Evolutionary conservation across 306 rosid genomes (phyloP).

Genomic region (Inga laurina): DNA sequence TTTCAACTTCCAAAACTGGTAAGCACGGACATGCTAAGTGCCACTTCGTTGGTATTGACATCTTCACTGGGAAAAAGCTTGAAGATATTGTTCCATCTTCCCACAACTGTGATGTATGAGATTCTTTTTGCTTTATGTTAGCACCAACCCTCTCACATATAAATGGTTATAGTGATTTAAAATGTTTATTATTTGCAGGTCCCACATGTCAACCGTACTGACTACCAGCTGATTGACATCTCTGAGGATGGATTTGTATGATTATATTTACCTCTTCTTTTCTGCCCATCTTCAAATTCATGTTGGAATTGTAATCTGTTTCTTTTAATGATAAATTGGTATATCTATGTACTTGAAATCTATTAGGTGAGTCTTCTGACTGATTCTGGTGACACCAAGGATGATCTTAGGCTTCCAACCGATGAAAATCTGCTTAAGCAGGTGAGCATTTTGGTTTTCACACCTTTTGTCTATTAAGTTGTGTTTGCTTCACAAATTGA

Average conservation of each 20-base stretch:
- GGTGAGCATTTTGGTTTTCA: conserved; percentile 42
- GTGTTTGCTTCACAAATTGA: conserved; percentile 6
- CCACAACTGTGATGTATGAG: conserved; percentile 91
- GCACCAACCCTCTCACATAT: background rate
- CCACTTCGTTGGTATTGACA: conserved; percentile 94
- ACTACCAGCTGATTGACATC: conserved; percentile 93
- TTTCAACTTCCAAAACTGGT: conserved; percentile 95
- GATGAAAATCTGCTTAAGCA: conserved; percentile 84
- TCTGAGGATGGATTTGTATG: conserved; percentile 99
- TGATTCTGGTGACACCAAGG: conserved; percentile 89
- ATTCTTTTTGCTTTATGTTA: conserved; percentile 1
- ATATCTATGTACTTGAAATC: conserved; percentile 20
- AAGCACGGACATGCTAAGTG: conserved; percentile 99
- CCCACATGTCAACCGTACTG: conserved; percentile 95
- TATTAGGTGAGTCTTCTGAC: conserved; percentile 93
- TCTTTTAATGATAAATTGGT: background rate
- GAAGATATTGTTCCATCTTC: conserved; percentile 99
- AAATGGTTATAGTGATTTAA: background rate
- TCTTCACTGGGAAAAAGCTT: conserved; percentile 88
- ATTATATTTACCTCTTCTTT: background rate
- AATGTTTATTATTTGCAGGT: conserved; percentile 48
- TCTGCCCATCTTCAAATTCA: background rate
- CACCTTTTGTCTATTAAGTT: background rate
- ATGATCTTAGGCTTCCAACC: conserved; percentile 94
- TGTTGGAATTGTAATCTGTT: background rate